These are phyloP conservation scores for Nephelium lappaceum DNA, from an alignment of 345 rosid genomes.

Conservation along the genomic window DNA sequence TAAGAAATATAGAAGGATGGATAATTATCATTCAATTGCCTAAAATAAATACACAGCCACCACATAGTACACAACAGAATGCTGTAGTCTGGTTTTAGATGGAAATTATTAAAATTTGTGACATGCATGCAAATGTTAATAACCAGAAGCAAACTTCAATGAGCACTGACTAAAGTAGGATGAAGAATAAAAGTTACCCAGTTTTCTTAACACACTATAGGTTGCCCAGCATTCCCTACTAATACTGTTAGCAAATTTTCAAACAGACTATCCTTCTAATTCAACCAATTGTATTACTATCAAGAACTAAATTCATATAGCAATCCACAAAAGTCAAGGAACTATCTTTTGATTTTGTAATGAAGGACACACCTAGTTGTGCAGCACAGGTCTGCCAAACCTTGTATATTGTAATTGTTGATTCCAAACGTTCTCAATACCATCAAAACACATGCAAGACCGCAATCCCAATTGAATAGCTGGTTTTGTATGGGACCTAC, in stretches of 20 bases:
- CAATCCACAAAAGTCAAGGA: background rate
- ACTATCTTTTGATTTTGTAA: background rate
- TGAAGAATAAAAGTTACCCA: background rate
- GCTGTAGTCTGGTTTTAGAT: background rate
- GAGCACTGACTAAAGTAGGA: background rate
- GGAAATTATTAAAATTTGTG: background rate
- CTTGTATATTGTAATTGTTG: constrained; percentile 51
- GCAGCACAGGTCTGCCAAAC: constrained; percentile 66
- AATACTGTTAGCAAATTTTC: background rate
- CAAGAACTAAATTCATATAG: constrained; percentile 1
- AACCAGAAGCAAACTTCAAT: background rate
- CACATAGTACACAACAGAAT: background rate
- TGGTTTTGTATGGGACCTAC: constrained; percentile 86
- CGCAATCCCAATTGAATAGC: constrained; percentile 91
- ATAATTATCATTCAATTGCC: too few relatives aligned
- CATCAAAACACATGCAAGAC: constrained; percentile 92
- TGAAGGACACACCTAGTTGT: constrained; percentile 64
- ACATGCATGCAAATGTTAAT: background rate
- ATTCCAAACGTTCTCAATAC: constrained; percentile 75
- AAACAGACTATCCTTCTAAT: constrained; percentile 2
- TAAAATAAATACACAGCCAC: too few relatives aligned
- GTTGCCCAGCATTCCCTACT: background rate
- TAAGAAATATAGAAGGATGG: background rate
- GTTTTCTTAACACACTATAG: background rate
- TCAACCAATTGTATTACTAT: background rate